A percentile compares a stretch with the other conserved stretches of the same genome.
Conservation (phyloP, 257 asterid species). For the Plectranthus barbatus region DNA sequence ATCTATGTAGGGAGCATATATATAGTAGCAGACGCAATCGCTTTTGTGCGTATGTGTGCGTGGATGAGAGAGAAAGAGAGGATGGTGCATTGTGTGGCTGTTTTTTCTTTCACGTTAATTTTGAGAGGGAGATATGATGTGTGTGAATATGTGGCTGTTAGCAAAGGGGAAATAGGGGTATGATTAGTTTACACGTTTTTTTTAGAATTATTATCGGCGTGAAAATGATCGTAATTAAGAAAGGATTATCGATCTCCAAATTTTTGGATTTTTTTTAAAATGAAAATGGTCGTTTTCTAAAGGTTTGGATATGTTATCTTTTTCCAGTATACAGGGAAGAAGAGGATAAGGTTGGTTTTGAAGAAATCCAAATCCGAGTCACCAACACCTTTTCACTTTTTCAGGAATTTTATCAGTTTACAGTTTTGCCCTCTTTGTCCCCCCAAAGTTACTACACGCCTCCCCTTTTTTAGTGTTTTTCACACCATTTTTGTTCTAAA, state of each 20-base stretch:
- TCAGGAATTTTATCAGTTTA: background rate
- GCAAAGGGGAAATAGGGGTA: background rate
- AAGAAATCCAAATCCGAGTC: conserved; percentile 49
- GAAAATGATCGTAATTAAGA: no score
- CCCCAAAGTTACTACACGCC: conserved; percentile 24
- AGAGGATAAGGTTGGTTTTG: conserved; percentile 27
- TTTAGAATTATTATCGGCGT: no score
- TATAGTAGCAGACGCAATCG: no score
- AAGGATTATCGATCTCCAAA: no score
- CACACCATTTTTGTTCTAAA: background rate
- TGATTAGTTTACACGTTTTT: background rate
- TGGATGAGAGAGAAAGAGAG: background rate
- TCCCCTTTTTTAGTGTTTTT: background rate
- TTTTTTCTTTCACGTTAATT: background rate
- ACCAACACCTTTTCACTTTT: conserved; percentile 25
- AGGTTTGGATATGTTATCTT: conserved; percentile 23
- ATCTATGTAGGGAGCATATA: background rate
- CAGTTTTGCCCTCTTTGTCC: conserved; percentile 21
- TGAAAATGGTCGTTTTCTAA: conserved; percentile 15
- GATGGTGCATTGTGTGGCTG: background rate
- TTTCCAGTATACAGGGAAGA: conserved; percentile 15
- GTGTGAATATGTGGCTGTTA: conserved; percentile 15
- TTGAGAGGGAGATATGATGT: background rate
- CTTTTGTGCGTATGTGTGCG: no score
- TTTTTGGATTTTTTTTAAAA: no score